Evolutionary conservation across 208 protist species (phyloP).

Genomic region (Crithidia sp.): DNA sequence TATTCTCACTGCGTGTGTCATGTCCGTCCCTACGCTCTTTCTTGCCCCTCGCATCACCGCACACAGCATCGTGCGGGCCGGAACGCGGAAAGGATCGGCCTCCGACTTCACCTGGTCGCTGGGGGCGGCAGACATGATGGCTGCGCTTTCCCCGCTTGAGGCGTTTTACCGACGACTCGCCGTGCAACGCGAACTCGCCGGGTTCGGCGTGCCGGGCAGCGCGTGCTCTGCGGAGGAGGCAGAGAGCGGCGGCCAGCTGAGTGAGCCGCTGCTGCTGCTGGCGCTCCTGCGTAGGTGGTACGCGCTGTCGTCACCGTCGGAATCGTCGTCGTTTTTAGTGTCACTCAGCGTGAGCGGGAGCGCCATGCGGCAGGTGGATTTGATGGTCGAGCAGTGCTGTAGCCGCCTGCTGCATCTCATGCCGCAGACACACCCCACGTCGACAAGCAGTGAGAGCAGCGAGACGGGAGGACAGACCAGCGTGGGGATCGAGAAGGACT

Average conservation of each 20-base stretch:
- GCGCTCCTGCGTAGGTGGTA: conserved; percentile 75
- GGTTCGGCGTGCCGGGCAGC: conserved; percentile 9
- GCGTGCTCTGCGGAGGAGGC: neutral
- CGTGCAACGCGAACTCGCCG: conserved; percentile 43
- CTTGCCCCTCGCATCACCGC: conserved; percentile 35
- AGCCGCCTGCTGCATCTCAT: conserved; percentile 53
- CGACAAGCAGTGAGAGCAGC: neutral
- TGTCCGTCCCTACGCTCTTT: conserved; percentile 71
- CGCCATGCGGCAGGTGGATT: conserved; percentile 68
- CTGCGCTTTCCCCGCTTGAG: conserved; percentile 49
- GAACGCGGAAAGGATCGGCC: neutral
- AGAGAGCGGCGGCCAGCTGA: conserved; percentile 38
- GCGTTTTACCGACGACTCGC: conserved; percentile 32
- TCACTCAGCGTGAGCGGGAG: conserved; percentile 45
- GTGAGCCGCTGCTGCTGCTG: conserved; percentile 72
- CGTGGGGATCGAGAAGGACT: conserved; percentile 18
- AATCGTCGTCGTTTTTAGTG: conserved; percentile 25
- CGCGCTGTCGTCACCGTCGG: conserved; percentile 34
- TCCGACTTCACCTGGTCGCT: conserved; percentile 16
- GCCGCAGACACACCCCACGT: conserved; percentile 1
- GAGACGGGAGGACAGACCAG: neutral
- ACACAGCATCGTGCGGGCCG: conserved; percentile 13
- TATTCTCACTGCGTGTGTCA: conserved; percentile 72
- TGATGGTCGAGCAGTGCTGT: conserved; percentile 63
- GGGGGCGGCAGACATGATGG: conserved; percentile 3